phyloP scores from a whole-genome alignment of 345 rosid species.

The Draba incana region DNA sequence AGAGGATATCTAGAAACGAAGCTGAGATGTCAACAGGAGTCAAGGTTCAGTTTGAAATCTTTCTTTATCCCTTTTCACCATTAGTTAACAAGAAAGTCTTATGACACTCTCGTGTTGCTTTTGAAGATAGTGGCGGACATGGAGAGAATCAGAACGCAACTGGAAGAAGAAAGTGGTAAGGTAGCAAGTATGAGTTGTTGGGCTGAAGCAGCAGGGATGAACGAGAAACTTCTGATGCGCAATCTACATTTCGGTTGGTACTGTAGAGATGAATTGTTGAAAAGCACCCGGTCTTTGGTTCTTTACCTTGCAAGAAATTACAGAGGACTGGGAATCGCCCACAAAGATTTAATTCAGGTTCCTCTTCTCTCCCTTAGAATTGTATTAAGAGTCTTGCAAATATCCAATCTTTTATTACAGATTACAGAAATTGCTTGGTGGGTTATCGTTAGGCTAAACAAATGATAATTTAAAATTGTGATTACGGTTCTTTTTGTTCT shows the following conservation, averaged over 20 bases:
- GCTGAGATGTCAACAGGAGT: constrained; percentile 72
- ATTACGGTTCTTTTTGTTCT: constrained; percentile 14
- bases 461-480: background rate
- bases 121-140: constrained; percentile 62
- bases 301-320: constrained; percentile 76
- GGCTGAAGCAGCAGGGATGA: constrained; percentile 83
- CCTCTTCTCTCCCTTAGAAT: constrained; percentile 16
- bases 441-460: no score
- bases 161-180: constrained; percentile 69
- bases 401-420: no score
- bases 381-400: background rate
- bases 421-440: no score
- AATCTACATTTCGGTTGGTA: constrained; percentile 70
- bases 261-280: constrained; percentile 76
- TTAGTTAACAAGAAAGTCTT: constrained; percentile 32
- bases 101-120: constrained; percentile 25
- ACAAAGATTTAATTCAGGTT: constrained; percentile 80
- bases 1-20: constrained; percentile 64
- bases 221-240: constrained; percentile 60
- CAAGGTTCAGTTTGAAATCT: constrained; percentile 57
- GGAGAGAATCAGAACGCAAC: constrained; percentile 61
- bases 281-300: constrained; percentile 67
- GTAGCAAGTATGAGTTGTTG: constrained; percentile 65
- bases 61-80: constrained; percentile 8
- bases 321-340: constrained; percentile 65